phyloP scores from a whole-genome alignment of 1,284 basidiomycete species.

The Coniferiporia sulphurascens region DNA sequence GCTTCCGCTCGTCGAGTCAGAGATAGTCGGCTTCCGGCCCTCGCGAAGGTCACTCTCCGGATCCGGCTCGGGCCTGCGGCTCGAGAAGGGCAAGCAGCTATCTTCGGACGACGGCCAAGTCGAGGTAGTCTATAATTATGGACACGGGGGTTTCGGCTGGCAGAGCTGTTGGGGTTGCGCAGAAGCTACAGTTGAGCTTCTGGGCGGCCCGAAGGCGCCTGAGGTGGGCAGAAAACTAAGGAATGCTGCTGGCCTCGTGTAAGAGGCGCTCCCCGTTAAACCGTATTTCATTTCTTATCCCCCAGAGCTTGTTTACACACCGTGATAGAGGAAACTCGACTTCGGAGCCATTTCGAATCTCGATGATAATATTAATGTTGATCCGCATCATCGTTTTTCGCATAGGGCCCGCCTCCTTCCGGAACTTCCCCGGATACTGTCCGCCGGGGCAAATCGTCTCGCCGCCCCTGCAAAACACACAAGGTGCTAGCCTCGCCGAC shows the following conservation, averaged over 20 bases:
- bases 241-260: slow-evolving; percentile 2
- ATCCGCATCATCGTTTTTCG: too few relatives aligned
- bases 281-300: too few relatives aligned
- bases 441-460: too few relatives aligned
- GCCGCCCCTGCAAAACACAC: too few relatives aligned
- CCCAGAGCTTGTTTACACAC: too few relatives aligned
- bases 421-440: too few relatives aligned
- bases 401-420: too few relatives aligned
- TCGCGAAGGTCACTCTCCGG: background rate
- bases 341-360: too few relatives aligned
- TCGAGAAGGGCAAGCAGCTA: slow-evolving; percentile 3
- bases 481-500: too few relatives aligned
- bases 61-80: background rate
- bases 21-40: slow-evolving; percentile 7
- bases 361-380: too few relatives aligned
- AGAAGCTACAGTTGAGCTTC: slow-evolving; percentile 1
- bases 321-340: too few relatives aligned
- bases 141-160: slow-evolving; percentile 4
- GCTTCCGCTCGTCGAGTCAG: background rate
- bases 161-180: slow-evolving; percentile 6
- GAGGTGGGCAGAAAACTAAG: background rate
- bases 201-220: background rate
- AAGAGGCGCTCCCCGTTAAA: background rate
- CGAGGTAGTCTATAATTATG: slow-evolving; percentile 8
- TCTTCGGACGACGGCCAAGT: background rate